Conservation (phyloP, 2,329 filamentous ascomycete genomes). For the Berkeleyomyces rouxiae region DNA sequence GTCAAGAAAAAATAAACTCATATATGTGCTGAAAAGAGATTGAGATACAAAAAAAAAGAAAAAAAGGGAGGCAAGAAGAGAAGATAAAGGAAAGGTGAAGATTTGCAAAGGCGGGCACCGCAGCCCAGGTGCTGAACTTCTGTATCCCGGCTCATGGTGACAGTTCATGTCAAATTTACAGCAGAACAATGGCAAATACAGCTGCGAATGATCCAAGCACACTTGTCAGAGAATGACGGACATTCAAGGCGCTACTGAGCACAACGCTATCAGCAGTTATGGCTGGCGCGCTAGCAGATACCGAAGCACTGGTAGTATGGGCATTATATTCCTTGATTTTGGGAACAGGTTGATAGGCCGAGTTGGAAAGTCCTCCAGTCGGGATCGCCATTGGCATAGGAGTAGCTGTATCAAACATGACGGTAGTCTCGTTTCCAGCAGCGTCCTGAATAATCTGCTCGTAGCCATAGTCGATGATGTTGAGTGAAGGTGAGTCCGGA, state of each 20-base stretch:
- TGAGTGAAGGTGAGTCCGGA: not conserved
- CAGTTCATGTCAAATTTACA: not conserved
- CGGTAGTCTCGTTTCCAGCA: constrained; percentile 1
- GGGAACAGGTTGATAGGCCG: not conserved
- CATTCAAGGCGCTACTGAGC: not conserved
- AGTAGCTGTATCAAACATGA: not conserved
- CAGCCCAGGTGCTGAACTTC: not conserved
- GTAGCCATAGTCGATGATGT: constrained; percentile 1
- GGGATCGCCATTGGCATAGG: not conserved
- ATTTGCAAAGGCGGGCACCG: not conserved
- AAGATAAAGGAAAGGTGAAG: not conserved
- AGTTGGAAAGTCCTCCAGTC: not conserved
- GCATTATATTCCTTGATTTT: not conserved
- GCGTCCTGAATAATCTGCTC: not conserved
- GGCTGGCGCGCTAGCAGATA: not conserved
- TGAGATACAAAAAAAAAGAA: not conserved
- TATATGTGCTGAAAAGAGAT: not conserved
- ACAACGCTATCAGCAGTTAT: not conserved
- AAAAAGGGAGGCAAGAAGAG: not conserved
- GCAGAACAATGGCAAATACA: not conserved
- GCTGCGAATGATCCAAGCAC: not conserved
- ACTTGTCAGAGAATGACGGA: not conserved
- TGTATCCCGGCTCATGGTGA: not conserved
- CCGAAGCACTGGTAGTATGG: not conserved
- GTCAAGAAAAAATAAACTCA: no score